Base-by-base conservation (phyloP, 2,329 filamentous ascomycete species). In the Calonectria ilicicola region DNA sequence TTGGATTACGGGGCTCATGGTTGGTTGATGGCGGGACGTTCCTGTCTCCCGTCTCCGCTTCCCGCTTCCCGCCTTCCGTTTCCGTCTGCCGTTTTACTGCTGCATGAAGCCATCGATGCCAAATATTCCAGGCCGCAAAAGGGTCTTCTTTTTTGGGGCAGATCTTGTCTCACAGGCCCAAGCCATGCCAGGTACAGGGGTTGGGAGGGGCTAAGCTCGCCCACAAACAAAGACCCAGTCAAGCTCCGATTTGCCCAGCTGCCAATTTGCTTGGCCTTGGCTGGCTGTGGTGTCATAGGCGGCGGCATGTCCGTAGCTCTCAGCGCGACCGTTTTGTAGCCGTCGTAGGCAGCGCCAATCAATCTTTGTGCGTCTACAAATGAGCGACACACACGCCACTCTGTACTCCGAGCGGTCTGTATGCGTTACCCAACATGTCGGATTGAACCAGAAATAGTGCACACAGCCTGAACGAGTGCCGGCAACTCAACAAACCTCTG, bases 211-310 rank as follows among this genome's bases (percentile, higher is more conserved):
- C 42, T 27, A 40, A 58, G 58, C 65, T 49, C 38, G 53, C 27
- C 29, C 40, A 46, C 27, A 38, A 32, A 60, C 27, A 27, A 35
- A 65, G n/a, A 29, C 51, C 65, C 17, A 62, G 46, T 17, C 40
- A 67, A 67, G 56, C 69, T 67, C 62, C 68, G 40, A 64, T 67
- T 72, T 67, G 53, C 38, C 51, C 58, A 72, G 64, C 65, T 53
- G 56, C 26, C 58, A 38, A 51, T 66, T 63, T 64, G 68, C 56
- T 47, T 63, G 64, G 69, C 53, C 40, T 60, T 60, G 53, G 23
- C 27, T 56, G 51, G 32, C 10, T 35, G 32, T 35, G 32, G 53
- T 46, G 38, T 58, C 51, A 35, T 44, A 12, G n/a, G 10, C 35
- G 12, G 35, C 44, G 40, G 19, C 23, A 23, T 29, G 58, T 23